Evolutionary conservation across 495 filamentous ascomycete species (phyloP), one percentile per base, ranked within the genome.

Genomic region (Glarea lozoyensis): DNA sequence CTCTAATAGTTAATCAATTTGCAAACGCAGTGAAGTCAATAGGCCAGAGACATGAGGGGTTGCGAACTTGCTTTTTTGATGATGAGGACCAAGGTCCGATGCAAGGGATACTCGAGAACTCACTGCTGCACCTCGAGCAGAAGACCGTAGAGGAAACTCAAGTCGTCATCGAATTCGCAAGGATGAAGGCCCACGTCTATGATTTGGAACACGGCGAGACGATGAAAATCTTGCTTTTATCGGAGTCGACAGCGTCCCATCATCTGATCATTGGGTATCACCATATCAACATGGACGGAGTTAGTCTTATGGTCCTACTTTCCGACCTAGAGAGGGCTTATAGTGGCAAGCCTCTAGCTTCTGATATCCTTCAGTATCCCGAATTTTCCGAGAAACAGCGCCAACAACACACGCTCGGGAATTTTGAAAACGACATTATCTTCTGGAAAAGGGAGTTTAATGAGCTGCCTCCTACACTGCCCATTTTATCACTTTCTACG

Each of bases 241-340:
- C 35, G 0, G 22, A 46, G 35, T 39, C 32, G 6, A 21, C 37
- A 13, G 43, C 18, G 10, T 10, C 27, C 1, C 43, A 52, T 33
- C 42, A 43, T 33, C 27, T 61, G 1, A 15, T 59, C 10, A 24
- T 61, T n/a, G 47, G 50, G 3, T 50, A 45, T 24, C 55, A 65
- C 1, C 72, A 76, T 40, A 73, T 76, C 43, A 44, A 54, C 29
- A 68, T 74, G 54, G 72, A 76, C 42, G 69, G 66, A 0, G 48
- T 65, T 13, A 65, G 66, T 36, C 59, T 64, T 5, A 51, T 67
- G 24, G 41, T 65, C 24, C 48, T 69, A n/a, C 30, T 50, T 1
- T 16, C 39, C 0, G 67, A 74, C n/a, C 43, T 75, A 0, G 51
- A 64, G 12, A 55, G 55, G 19, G 57, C 49, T 1, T 73, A 73